Base-by-base conservation (phyloP, 2,329 filamentous ascomycete species). In the Lasiodiplodia hormozganensis region DNA sequence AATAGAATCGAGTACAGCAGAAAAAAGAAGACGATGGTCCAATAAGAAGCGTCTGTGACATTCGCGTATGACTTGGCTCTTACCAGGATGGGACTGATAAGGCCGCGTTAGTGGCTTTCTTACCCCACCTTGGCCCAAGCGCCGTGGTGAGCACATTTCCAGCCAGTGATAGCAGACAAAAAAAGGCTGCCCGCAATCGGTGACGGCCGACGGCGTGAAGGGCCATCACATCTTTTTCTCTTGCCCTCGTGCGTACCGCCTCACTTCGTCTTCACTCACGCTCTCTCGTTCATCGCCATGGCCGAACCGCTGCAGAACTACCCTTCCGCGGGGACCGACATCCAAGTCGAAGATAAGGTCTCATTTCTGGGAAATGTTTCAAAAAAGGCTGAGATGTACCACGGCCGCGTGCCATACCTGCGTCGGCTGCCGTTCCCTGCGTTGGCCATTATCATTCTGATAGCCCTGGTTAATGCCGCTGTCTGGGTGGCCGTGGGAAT, bases 401-500 rank as follows among this genome's bases (percentile, higher is more conserved):
- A 88, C 74, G 74, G 80, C 58, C 81, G 82, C 4, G 79, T 87
- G 28, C 88, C 88, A 0, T 85, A 85, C 10, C 75, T 90, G 14
- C 81, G 84, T 38, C 85, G 82, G 68, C 81, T 90, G 4, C 88
- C 88, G 0, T 83, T 88, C 4, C 77, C 83, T 1, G 87, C 85
- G 0, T 80, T 90, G 49, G 85, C 84, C 1, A 88, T 89, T 36
- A 88, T 90, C 34, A 57, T 83, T 1, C 77, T 85, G 0, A 77
- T 90, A 51, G 80, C 85, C 1, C 60, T 83, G 4, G 76, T 88
- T 64, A 90, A 90, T 75, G 73, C 85, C 3, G 65, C 87, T 2
- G 85, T 87, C 10, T 90, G 88, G 88, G 81, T 85, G 60, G 85
- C 83, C 25, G 85, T 85, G 11, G 87, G 83, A 11, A 83, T 89